Evolutionary conservation across 768 basidiomycete species (phyloP).

Genomic region (Scleroderma citrinum): DNA sequence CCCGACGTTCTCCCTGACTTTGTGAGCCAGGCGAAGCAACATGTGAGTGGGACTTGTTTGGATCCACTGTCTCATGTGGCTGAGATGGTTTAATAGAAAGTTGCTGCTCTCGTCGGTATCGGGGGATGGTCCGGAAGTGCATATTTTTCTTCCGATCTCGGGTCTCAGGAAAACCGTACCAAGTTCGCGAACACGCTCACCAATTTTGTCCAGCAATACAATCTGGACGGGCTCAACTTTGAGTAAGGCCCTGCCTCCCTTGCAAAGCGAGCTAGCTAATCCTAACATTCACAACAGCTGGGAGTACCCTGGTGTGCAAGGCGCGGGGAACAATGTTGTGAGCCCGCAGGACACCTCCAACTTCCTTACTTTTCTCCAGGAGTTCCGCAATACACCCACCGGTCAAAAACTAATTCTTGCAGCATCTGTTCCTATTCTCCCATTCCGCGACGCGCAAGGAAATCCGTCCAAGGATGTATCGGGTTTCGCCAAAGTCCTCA

Average conservation of each 20-base stretch:
- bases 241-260: constrained; percentile 14
- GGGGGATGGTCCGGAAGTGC: constrained; percentile 68
- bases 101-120: constrained; percentile 52
- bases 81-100: constrained; percentile 32
- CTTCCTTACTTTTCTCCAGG: constrained; percentile 69
- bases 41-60: constrained; percentile 20
- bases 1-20: constrained; percentile 49
- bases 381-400: constrained; percentile 44
- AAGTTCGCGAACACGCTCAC: constrained; percentile 58
- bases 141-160: constrained; percentile 60
- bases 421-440: constrained; percentile 58
- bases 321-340: constrained; percentile 66
- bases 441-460: constrained; percentile 58
- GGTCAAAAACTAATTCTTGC: constrained; percentile 56
- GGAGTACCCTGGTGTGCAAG: constrained; percentile 73
- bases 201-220: constrained; percentile 42
- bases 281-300: constrained; percentile 47
- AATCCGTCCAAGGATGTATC: constrained; percentile 63
- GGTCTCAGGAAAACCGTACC: constrained; percentile 49
- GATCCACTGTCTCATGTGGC: background rate
- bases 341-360: constrained; percentile 59
- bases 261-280: background rate
- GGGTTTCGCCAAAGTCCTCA: constrained; percentile 63
- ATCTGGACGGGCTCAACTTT: constrained; percentile 49
- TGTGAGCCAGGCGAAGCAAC: constrained; percentile 38